phyloP scores from a whole-genome alignment of 768 basidiomycete genomes.

The Psilocybe cubensis region DNA sequence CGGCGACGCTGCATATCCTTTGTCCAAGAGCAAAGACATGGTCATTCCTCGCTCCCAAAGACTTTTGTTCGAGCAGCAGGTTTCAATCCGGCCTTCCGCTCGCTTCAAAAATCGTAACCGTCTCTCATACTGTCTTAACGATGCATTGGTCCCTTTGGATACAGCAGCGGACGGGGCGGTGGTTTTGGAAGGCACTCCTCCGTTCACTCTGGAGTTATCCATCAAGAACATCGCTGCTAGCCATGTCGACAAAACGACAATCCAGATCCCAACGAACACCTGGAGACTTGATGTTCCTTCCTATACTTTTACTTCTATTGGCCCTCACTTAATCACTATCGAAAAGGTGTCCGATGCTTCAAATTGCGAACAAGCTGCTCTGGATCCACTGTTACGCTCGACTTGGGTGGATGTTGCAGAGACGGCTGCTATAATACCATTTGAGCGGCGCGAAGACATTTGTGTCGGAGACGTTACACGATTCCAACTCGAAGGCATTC shows the following conservation, averaged over 20 bases:
- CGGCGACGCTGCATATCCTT: conserved; percentile 83
- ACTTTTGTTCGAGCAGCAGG: conserved; percentile 84
- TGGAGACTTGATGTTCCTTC: conserved; percentile 79
- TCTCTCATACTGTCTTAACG: conserved; percentile 77
- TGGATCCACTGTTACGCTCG: conserved; percentile 61
- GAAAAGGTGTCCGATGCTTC: conserved; percentile 81
- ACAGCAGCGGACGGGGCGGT: conserved; percentile 59
- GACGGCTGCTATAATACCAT: conserved; percentile 88
- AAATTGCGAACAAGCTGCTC: conserved; percentile 74
- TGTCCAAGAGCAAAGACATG: conserved; percentile 63
- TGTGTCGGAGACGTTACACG: conserved; percentile 91
- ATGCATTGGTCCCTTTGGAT: conserved; percentile 62
- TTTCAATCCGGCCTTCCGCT: conserved; percentile 80
- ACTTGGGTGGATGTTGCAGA: conserved; percentile 96
- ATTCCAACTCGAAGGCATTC: conserved; percentile 92
- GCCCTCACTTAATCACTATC: conserved; percentile 80
- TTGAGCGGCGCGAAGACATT: conserved; percentile 76
- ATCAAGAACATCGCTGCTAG: conserved; percentile 78
- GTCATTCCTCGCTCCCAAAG: conserved; percentile 71
- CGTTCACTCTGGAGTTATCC: conserved; percentile 79
- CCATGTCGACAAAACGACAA: conserved; percentile 57
- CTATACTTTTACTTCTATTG: conserved; percentile 78
- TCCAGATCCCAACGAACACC: conserved; percentile 47
- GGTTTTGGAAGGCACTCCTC: conserved; percentile 80
- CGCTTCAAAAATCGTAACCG: conserved; percentile 71